Base-by-base conservation (phyloP, 1,284 basidiomycete genomes). In the Wolfiporia cocos region DNA sequence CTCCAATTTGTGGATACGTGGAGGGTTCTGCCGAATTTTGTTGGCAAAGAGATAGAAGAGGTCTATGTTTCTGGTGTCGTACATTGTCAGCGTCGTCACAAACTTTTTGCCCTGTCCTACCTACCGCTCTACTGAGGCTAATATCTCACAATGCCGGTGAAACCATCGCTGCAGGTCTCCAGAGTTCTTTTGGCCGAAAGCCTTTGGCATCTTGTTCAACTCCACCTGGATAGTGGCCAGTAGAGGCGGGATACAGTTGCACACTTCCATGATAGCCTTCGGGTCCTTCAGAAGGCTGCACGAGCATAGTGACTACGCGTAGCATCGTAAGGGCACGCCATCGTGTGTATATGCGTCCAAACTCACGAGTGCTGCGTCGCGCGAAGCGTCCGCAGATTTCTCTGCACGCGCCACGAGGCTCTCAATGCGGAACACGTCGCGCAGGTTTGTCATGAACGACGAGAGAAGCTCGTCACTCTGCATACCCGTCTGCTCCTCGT, bases 1-100 rank as follows among this genome's bases (percentile, higher is more conserved):
- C 39, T 51, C 45, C 47, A 58, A 33, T 39, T 51, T 39, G 54
- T 63, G 44, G 50, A 60, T 37, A 50, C 53, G 44, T 34, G 53
- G 54, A 19, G 56, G 49, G 19, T 41, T 46, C 24, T 42, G 28
- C 19, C 48, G 49, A 33, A 56, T 35, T 37, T 51, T 48, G 33
- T 47, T 45, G 11, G 50, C 47, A 22, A 56, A 51, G 12, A 51
- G 46, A 44, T 46, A 51, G 40, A 56, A 52, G 21, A 48, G 36
- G 36, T 46, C 44, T 23, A 56, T 37, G 41, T 56, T 54, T 39
- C 54, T 55, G n/a, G 37, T 4, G 11, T 2, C 4, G 12, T 10
- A 22, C 6, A 18, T 3, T 12, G 7, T 33, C 26, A 19, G 33
- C 7, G 17, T 30, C 32, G 34, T 29, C 22, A 10, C 9, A n/a